A percentile compares a stretch with the other conserved stretches of the same genome.
These are phyloP conservation scores for Lachnellula willkommii DNA, from an alignment of 2,329 filamentous ascomycete species.

Conservation along the genomic window DNA sequence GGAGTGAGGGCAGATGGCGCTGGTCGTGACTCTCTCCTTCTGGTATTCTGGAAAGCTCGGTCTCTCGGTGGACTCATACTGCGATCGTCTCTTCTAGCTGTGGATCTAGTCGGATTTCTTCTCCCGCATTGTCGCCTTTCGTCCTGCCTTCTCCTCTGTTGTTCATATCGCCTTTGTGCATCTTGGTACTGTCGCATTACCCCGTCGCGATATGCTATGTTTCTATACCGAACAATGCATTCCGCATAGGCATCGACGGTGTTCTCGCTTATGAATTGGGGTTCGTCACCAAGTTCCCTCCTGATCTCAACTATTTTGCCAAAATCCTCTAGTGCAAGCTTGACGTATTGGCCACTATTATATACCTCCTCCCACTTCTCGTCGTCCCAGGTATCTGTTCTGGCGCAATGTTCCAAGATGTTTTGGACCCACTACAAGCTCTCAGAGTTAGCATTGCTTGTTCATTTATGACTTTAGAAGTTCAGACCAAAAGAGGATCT, in stretches of 20 bases:
- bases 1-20: too few species aligned
- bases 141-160: neutral
- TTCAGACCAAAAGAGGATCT: too few species aligned
- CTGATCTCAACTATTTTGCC: neutral
- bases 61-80: too few species aligned
- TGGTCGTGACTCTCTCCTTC: too few species aligned
- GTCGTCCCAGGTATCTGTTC: neutral
- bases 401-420: too few species aligned
- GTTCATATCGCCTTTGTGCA: neutral
- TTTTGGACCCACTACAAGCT: too few species aligned
- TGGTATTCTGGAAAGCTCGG: too few species aligned
- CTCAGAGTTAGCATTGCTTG: too few species aligned
- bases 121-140: neutral
- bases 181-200: too few species aligned
- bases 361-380: neutral
- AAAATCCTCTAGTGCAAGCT: neutral
- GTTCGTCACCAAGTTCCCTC: neutral
- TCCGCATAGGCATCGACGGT: neutral
- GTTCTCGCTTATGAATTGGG: neutral
- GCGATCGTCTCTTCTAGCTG: too few species aligned
- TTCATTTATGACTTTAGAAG: too few species aligned
- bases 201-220: neutral
- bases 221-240: neutral
- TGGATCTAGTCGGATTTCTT: neutral
- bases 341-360: neutral